A percentile compares a stretch with the other conserved stretches of the same genome.
These are phyloP conservation scores for Rubia tinctorum DNA, from an alignment of 305 asterid species.

Conservation along the genomic window DNA sequence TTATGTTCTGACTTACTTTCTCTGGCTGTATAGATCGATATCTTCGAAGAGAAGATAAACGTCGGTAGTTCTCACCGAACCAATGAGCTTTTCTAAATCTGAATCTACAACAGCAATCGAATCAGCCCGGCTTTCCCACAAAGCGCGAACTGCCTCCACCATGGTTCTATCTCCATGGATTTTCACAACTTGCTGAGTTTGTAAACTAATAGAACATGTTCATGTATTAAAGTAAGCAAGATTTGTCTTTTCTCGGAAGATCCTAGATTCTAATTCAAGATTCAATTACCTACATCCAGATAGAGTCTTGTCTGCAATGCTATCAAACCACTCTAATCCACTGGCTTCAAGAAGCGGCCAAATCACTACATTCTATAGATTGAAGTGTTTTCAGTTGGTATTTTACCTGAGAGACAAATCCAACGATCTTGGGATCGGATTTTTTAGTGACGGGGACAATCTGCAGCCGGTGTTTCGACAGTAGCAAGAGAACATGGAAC, in stretches of 20 bases:
- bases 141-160: slow-evolving; percentile 13
- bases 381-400: neutral
- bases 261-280: slow-evolving; percentile 4
- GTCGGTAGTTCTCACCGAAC: slow-evolving; percentile 13
- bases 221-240: neutral
- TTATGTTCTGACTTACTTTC: slow-evolving; percentile 8
- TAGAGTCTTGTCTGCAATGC: slow-evolving; percentile 14
- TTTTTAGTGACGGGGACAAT: slow-evolving; percentile 13
- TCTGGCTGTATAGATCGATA: slow-evolving; percentile 11
- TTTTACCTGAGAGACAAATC: slow-evolving; percentile 19
- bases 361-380: slow-evolving; percentile 18
- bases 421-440: slow-evolving; percentile 2
- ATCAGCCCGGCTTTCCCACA: slow-evolving; percentile 17
- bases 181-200: slow-evolving; percentile 4
- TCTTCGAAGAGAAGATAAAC: slow-evolving; percentile 13
- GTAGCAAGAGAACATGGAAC: slow-evolving; percentile 18
- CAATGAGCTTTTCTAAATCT: slow-evolving; percentile 7
- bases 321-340: slow-evolving; percentile 22
- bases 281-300: slow-evolving; percentile 16
- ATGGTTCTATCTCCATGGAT: slow-evolving; percentile 16
- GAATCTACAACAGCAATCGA: slow-evolving; percentile 12
- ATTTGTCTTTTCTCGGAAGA: neutral
- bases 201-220: slow-evolving; percentile 8
- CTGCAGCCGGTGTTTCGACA: slow-evolving; percentile 15
- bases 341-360: slow-evolving; percentile 18